Percentiles rank a stretch among this genome's conserved stretches.
Conservation (phyloP, 352 stramenopile species). For the Plasmopara viticola region DNA sequence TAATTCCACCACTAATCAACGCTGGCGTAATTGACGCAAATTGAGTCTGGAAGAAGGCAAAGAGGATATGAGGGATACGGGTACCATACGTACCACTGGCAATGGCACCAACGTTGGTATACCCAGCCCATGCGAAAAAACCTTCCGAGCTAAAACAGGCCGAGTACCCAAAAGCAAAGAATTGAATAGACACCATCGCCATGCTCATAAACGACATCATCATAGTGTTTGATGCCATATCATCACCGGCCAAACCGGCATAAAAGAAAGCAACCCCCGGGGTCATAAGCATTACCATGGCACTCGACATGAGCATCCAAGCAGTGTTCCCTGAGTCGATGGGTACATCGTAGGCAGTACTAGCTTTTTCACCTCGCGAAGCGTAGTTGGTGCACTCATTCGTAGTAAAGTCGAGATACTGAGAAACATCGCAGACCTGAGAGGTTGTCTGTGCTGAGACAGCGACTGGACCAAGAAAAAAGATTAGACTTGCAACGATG, state of each 20-base stretch:
- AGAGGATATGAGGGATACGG: slow-evolving; percentile 62
- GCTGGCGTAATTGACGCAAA: slow-evolving; percentile 79
- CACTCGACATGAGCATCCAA: slow-evolving; percentile 24
- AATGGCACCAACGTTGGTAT: slow-evolving; percentile 52
- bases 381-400: slow-evolving; percentile 38
- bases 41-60: slow-evolving; percentile 78
- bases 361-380: slow-evolving; percentile 24
- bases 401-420: slow-evolving; percentile 1
- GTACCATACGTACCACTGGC: slow-evolving; percentile 46
- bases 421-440: slow-evolving; percentile 1
- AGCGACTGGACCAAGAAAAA: background rate
- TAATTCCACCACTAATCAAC: slow-evolving; percentile 66
- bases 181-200: slow-evolving; percentile 76
- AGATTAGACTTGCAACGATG: background rate
- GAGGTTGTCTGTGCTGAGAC: background rate
- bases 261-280: slow-evolving; percentile 51
- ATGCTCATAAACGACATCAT: slow-evolving; percentile 79
- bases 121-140: slow-evolving; percentile 55
- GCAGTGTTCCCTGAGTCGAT: slow-evolving; percentile 32
- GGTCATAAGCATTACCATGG: slow-evolving; percentile 25
- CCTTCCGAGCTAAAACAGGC: slow-evolving; percentile 56
- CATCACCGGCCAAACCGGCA: slow-evolving; percentile 61
- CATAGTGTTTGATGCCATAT: slow-evolving; percentile 80
- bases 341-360: slow-evolving; percentile 11
- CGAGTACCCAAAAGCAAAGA: slow-evolving; percentile 75